These are phyloP conservation scores for Cucumis melo DNA, from an alignment of 306 rosid species.

Conservation along the genomic window DNA sequence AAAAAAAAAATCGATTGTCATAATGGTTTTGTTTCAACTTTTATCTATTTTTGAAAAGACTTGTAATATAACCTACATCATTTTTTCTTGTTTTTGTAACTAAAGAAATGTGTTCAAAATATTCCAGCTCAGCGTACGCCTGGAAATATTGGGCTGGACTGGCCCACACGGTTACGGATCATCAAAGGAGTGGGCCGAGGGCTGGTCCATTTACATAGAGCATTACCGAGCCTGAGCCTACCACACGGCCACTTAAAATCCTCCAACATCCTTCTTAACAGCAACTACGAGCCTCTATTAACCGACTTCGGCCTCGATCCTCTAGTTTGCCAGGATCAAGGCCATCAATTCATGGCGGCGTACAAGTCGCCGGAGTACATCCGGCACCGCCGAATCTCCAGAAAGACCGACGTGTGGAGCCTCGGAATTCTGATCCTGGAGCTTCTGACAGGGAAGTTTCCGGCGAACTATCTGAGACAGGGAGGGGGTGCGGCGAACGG, in stretches of 20 bases:
- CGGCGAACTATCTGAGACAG: constrained; percentile 49
- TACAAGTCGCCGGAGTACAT: constrained; percentile 58
- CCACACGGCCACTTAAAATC: constrained; percentile 89
- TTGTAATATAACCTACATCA: too few species aligned
- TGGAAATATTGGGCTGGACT: constrained; percentile 38
- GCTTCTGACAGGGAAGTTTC: constrained; percentile 58
- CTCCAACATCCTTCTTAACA: constrained; percentile 57
- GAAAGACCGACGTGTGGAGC: constrained; percentile 53
- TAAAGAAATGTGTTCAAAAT: not conserved
- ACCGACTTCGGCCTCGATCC: constrained; percentile 43
- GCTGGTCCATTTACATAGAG: constrained; percentile 34
- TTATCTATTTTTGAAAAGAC: too few species aligned
- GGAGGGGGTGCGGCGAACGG: constrained; percentile 51
- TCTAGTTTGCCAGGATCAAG: constrained; percentile 23
- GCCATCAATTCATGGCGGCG: constrained; percentile 36
- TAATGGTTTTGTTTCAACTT: too few species aligned
- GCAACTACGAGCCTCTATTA: constrained; percentile 41
- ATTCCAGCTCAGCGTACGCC: constrained; percentile 55
- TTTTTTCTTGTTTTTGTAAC: not conserved
- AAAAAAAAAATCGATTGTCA: too few species aligned
- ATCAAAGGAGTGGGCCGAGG: constrained; percentile 62
- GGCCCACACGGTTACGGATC: constrained; percentile 51
- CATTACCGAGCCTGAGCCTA: constrained; percentile 21
- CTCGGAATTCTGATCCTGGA: constrained; percentile 70
- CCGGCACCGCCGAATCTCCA: constrained; percentile 26